These are phyloP conservation scores for Penicillium sclerotigenum DNA, from an alignment of 2,329 filamentous ascomycete species.

Conservation along the genomic window DNA sequence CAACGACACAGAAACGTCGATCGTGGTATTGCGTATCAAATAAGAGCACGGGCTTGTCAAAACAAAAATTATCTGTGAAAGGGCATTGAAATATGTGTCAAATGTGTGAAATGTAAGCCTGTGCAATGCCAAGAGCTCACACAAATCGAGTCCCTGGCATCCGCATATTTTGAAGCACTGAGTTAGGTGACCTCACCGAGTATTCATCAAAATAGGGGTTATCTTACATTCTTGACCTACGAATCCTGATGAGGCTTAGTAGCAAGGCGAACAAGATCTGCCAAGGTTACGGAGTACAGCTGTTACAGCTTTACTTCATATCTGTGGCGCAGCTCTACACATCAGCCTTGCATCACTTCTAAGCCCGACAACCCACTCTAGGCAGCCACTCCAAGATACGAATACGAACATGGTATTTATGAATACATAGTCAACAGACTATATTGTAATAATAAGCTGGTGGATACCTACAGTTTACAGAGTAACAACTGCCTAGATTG, in stretches of 20 bases:
- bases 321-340: conserved; percentile 8
- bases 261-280: not conserved
- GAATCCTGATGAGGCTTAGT: not conserved
- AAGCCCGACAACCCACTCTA: conserved; percentile 1
- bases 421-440: not conserved
- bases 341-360: conserved; percentile 3
- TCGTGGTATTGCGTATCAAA: conserved; percentile 3
- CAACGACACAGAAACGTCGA: conserved; percentile 7
- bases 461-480: not conserved
- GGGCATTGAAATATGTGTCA: not conserved
- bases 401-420: conserved; percentile 6
- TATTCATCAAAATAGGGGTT: not conserved
- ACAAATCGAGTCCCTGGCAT: not conserved
- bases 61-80: not conserved
- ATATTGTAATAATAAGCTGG: not conserved
- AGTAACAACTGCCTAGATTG: not conserved
- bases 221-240: not conserved
- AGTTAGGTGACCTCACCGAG: not conserved
- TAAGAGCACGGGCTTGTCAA: not conserved
- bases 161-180: not conserved
- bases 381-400: conserved; percentile 3
- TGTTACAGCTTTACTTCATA: not conserved
- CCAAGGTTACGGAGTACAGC: no score
- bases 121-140: not conserved
- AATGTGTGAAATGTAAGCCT: not conserved